Evolutionary conservation across 192 early-diverging fungal genomes (phyloP), one percentile per base, ranked within the genome.

Genomic region (Backusella tuberculispora): DNA sequence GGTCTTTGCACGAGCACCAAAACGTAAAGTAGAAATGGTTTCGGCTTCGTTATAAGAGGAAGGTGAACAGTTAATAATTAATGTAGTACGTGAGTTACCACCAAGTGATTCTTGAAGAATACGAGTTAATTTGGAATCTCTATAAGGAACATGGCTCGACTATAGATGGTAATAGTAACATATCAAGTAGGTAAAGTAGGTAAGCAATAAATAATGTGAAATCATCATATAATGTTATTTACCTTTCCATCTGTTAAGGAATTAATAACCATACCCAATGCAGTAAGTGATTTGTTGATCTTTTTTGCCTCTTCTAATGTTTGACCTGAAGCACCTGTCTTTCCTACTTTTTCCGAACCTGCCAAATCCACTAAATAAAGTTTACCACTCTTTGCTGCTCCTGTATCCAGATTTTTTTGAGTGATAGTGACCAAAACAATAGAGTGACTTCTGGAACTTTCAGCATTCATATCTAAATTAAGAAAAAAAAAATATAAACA

Each of bases 251-350:
- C 98, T 0, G 97, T 97, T 69, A 99, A 86, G 2, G 96, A 91
- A 80, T 99, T 99, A 79, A 99, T 99, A 71, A 99, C 98, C 95
- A 97, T 99, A 67, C 98, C 98, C 42, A 99, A 88, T 1, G 96
- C 94, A 10, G 96, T 94, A 8, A 99, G 88, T 0, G 95, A 97
- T 83, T 97, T 98, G 87, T 99, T 99, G 88, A 99, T 99, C 83
- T 97, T 99, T 83, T 99, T 99, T 75, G 98, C 98, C 76, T 99
- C 98, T 82, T 99, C 97, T 37, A 99, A 83, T 7, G 96, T 97
- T 81, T 99, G 98, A n/a, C 98, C 97, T 0, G 96, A 94, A 1
- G 98, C 97, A 64, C 96, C 98, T 34, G 98, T 99, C 82, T 99
- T 99, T 56, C 96, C 96, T 17, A 93, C 88, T 83, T 98, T 99